Evolutionary conservation across 176 grass and related monocot species (phyloP).

Genomic region (Carex myosuroides): DNA sequence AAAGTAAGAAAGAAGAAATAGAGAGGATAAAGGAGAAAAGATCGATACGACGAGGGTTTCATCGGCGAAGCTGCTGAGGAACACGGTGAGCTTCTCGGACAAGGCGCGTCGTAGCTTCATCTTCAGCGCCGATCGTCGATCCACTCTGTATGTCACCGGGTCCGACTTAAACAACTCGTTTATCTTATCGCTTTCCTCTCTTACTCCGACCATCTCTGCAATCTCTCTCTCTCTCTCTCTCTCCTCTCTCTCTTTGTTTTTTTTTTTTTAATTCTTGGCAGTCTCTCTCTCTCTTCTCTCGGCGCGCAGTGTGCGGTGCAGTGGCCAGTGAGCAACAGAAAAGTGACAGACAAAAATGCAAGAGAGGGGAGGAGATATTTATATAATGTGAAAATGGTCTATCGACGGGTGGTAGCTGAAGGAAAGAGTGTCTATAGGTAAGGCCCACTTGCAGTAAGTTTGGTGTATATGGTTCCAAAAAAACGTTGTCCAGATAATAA

Average conservation of each 20-base stretch:
- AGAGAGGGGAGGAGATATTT: neutral
- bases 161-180: conserved; percentile 5
- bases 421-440: neutral
- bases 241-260: neutral
- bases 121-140: conserved; percentile 16
- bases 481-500: neutral
- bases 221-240: conserved; percentile 4
- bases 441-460: neutral
- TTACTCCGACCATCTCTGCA: neutral
- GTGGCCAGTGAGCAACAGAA: neutral
- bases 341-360: neutral
- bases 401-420: neutral
- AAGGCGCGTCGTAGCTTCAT: conserved; percentile 1
- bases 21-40: neutral
- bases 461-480: neutral
- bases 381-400: neutral
- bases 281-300: neutral
- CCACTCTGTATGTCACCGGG: conserved; percentile 10
- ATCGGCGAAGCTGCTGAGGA: neutral
- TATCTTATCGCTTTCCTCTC: neutral
- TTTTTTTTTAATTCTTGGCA: neutral
- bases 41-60: conserved; percentile 9
- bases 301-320: neutral
- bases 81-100: neutral
- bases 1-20: neutral